Evolutionary conservation across 768 basidiomycete species (phyloP).

Genomic region (Naganishia vaughanmartiniae): DNA sequence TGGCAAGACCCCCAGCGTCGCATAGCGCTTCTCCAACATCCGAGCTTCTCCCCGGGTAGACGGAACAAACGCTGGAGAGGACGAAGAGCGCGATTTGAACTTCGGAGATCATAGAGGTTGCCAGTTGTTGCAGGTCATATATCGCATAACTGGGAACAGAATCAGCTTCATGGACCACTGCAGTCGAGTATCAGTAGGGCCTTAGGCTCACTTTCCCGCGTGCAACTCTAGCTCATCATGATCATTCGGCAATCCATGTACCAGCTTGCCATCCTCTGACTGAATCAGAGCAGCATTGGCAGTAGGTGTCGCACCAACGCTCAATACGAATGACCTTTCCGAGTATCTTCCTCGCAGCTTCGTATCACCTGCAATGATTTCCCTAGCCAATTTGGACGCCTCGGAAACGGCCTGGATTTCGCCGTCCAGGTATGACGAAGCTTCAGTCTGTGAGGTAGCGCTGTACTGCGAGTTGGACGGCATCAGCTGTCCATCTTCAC

Average conservation of each 20-base stretch:
- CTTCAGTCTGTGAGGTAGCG: slow-evolving; percentile 67
- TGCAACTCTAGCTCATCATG: slow-evolving; percentile 64
- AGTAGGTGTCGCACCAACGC: slow-evolving; percentile 83
- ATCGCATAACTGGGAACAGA: slow-evolving; percentile 37
- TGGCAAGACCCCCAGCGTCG: slow-evolving; percentile 79
- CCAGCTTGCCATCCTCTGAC: neutral
- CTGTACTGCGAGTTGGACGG: slow-evolving; percentile 56
- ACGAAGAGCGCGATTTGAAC: slow-evolving; percentile 66
- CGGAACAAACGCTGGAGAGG: slow-evolving; percentile 71
- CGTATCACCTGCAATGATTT: slow-evolving; percentile 40
- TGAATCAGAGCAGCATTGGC: slow-evolving; percentile 64
- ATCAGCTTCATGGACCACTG: neutral
- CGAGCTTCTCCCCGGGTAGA: slow-evolving; percentile 66
- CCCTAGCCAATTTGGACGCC: slow-evolving; percentile 60
- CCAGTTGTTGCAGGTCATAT: slow-evolving; percentile 79
- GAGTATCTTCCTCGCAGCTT: slow-evolving; percentile 51
- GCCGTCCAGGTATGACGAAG: slow-evolving; percentile 63
- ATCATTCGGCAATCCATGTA: neutral
- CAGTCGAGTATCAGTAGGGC: neutral
- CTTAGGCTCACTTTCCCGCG: slow-evolving; percentile 52
- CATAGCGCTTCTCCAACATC: slow-evolving; percentile 57
- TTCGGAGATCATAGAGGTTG: slow-evolving; percentile 65
- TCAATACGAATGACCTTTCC: slow-evolving; percentile 60
- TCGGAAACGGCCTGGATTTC: slow-evolving; percentile 71
- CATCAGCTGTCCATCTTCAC: neutral